A percentile compares a stretch with the other conserved stretches of the same genome.
Conservation (phyloP, 1,284 basidiomycete species). For the Erythrobasidium hasegawianum region DNA sequence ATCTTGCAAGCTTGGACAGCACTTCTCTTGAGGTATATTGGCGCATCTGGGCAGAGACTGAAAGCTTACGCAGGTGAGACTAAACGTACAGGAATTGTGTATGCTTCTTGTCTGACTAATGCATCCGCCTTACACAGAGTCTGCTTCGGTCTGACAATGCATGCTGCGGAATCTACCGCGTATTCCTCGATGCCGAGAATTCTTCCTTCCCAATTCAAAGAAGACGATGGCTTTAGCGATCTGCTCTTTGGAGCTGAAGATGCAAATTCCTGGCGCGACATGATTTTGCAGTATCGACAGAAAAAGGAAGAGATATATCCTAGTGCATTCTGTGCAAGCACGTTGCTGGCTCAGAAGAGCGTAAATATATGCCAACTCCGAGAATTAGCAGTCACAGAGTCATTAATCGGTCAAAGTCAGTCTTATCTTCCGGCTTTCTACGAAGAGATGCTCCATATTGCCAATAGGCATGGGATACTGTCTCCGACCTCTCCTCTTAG, state of each 20-base stretch:
- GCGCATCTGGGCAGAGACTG: conserved; percentile 13
- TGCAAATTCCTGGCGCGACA: conserved; percentile 10
- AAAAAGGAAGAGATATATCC: neutral
- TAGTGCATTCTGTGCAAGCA: conserved; percentile 8
- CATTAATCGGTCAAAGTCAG: no score
- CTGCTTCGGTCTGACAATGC: neutral
- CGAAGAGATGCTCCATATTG: conserved; percentile 13
- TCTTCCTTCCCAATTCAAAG: conserved; percentile 11
- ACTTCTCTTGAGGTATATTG: conserved; percentile 12
- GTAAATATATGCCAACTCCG: conserved; percentile 7
- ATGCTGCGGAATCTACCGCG: conserved; percentile 10
- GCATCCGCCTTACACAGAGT: conserved; percentile 3
- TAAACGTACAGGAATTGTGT: no score
- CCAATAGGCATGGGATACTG: neutral
- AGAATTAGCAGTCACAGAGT: no score
- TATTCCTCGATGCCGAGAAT: conserved; percentile 11
- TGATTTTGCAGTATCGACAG: conserved; percentile 1
- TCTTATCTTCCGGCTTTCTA: conserved; percentile 6
- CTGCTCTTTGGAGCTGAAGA: conserved; percentile 17
- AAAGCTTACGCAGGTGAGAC: conserved; percentile 9
- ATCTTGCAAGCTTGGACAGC: conserved; percentile 7
- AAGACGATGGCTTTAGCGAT: conserved; percentile 12
- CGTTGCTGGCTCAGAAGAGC: conserved; percentile 20
- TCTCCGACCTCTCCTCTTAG: neutral
- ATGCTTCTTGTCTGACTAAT: no score